These are phyloP conservation scores for Leersia perrieri DNA, from an alignment of 176 grass and related monocot species.

Conservation along the genomic window DNA sequence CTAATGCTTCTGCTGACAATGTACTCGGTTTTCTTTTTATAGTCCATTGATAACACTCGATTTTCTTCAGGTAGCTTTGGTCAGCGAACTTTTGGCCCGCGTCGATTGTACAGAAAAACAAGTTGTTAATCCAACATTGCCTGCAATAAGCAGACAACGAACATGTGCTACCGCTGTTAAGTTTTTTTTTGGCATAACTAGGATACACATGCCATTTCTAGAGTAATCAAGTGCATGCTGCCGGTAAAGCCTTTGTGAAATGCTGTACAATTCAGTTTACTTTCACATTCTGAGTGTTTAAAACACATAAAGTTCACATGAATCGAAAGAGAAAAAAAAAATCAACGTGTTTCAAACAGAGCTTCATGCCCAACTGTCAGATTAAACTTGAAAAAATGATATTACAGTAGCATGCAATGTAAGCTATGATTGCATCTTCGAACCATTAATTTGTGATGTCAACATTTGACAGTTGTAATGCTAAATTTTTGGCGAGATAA, in stretches of 20 bases:
- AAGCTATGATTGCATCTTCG: no score
- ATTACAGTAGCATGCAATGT: no score
- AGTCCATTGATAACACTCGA: background rate
- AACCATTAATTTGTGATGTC: no score
- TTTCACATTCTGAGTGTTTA: background rate
- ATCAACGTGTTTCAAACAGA: background rate
- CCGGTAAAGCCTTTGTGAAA: background rate
- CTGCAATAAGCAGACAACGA: background rate
- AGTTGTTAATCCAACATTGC: background rate
- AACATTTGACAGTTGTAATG: no score
- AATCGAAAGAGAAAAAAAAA: background rate
- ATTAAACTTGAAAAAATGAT: no score
- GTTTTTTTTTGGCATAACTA: no score
- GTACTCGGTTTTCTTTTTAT: background rate
- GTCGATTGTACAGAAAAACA: background rate
- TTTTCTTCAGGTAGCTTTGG: no score
- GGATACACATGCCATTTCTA: no score
- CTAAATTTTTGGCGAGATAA: no score
- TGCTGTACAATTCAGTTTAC: background rate
- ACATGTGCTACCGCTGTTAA: background rate
- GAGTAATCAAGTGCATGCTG: background rate
- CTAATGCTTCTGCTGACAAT: background rate
- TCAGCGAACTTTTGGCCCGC: background rate
- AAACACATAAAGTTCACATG: background rate
- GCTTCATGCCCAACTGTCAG: background rate